Evolutionary conservation across 306 rosid species (phyloP), one percentile per base, ranked within the genome.

Genomic region (Rosa persica): DNA sequence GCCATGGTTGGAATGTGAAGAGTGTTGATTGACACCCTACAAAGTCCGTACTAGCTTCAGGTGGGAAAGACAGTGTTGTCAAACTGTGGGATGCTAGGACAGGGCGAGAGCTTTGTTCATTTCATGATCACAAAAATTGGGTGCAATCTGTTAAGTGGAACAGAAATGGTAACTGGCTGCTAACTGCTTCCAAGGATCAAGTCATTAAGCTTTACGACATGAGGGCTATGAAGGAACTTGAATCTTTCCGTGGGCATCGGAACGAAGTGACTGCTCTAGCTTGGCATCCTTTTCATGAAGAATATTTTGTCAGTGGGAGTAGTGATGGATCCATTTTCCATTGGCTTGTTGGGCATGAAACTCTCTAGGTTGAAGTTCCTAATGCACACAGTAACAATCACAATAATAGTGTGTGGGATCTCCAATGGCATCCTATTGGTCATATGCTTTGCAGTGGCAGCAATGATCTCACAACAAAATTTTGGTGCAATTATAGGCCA

Each of bases 1-100:
- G 98, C 95, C 98, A 93, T 86, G 97, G 98, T 85, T 95, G 98
- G 98, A 97, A 95, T 86, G 98, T 95, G 89, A 95, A 92, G 90
- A 89, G 98, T 84, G 98, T 95, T 89, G 98, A 95, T 73, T 95
- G 98, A 97, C 98, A 92, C 84, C 98, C 98, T 42, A 86, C 97
- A 65, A 95, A 95, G 65, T 95, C 98, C 76, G 87, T 95, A 27
- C 81, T 95, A 76, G 98, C 86, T 80, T 95, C 98, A 84, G 98
- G 98, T 81, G 98, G 98, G 78, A 94, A 92, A 86, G 98, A 92
- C 87, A 90, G 86, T 81, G 95, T 92, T 68, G 98, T 94, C 79
- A 94, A 94, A 83, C 97, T 94, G 72, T 94, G 98, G 98, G 98
- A 94, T 58, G 95, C 97, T 62, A 94, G 89, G 84, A 22, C 93